These are phyloP conservation scores for Obba rivulosa DNA, from an alignment of 768 basidiomycete genomes.

Conservation along the genomic window DNA sequence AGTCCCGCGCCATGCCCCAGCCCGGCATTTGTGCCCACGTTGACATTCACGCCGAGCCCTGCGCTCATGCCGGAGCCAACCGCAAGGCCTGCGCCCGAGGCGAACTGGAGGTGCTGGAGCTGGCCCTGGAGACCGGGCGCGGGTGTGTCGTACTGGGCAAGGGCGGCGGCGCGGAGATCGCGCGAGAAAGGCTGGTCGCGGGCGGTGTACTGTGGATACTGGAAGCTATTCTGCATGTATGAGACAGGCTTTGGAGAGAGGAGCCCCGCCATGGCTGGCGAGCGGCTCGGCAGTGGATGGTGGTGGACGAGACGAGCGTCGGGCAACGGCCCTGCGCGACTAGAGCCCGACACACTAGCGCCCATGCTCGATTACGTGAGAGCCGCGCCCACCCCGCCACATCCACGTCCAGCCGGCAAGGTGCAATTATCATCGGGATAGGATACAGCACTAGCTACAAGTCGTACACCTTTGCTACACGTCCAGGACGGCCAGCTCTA, in stretches of 20 bases:
- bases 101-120: constrained; percentile 4
- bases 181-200: constrained; percentile 36
- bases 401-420: too few species aligned
- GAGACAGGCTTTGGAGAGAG: constrained; percentile 27
- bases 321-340: neutral
- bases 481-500: too few species aligned
- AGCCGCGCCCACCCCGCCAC: too few species aligned
- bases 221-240: constrained; percentile 54
- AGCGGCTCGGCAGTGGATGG: neutral
- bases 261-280: constrained; percentile 25
- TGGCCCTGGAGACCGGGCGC: constrained; percentile 31
- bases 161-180: constrained; percentile 64
- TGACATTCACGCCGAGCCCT: constrained; percentile 38
- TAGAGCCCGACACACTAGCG: too few species aligned
- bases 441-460: too few species aligned
- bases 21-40: neutral
- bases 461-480: too few species aligned
- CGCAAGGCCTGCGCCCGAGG: too few species aligned
- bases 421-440: too few species aligned
- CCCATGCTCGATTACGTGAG: too few species aligned
- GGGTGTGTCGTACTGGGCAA: constrained; percentile 47
- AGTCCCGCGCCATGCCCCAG: too few species aligned
- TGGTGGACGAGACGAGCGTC: neutral
- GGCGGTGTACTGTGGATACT: constrained; percentile 49
- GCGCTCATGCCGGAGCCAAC: too few species aligned